Conservation (phyloP, 495 filamentous ascomycete genomes). For the Podospora tetraspora region DNA sequence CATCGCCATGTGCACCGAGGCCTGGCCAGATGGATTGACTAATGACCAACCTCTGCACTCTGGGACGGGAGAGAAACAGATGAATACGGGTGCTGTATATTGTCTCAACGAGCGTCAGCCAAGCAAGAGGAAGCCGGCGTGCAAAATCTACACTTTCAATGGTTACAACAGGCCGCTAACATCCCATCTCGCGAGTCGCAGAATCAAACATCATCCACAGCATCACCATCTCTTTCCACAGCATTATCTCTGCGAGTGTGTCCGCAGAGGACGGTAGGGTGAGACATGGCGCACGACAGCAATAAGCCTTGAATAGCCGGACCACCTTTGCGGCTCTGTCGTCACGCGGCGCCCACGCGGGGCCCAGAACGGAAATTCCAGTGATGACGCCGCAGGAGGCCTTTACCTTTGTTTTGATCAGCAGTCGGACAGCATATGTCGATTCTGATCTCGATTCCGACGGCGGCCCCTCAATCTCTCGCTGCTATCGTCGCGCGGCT, state of each 20-base stretch:
- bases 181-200: not conserved
- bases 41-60: not conserved
- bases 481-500: not conserved
- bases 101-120: not conserved
- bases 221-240: not conserved
- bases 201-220: not conserved
- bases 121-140: not conserved
- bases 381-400: not conserved
- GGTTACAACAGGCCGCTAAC: not conserved
- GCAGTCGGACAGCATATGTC: not conserved
- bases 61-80: not conserved
- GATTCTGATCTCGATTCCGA: not conserved
- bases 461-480: not conserved
- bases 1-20: not conserved
- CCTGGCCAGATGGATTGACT: not conserved
- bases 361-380: not conserved
- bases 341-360: not conserved
- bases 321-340: not conserved
- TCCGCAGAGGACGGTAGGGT: not conserved
- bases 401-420: not conserved
- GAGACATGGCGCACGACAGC: not conserved
- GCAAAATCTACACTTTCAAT: not conserved
- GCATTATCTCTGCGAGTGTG: not conserved
- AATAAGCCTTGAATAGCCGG: not conserved
- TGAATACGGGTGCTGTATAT: not conserved